Evolutionary conservation across 345 rosid species (phyloP).

Genomic region (Hypericum perforatum): DNA sequence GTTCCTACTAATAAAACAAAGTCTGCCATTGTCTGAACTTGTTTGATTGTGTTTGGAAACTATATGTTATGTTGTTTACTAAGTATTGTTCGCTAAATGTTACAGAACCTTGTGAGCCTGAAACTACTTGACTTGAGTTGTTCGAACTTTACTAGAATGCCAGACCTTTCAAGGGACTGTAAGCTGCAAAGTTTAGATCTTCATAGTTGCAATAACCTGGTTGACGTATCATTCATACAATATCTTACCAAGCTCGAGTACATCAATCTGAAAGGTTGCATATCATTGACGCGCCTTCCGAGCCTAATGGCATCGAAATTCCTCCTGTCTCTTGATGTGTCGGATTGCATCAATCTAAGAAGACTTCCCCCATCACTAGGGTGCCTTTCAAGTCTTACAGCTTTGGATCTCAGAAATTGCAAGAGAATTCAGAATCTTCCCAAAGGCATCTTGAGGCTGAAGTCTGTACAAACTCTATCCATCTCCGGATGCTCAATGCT

Average conservation of each 20-base stretch:
- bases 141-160: not conserved
- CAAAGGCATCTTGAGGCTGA: not conserved
- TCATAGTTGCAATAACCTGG: not conserved
- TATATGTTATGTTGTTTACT: too few species aligned
- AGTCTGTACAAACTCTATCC: not conserved
- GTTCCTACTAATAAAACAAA: too few species aligned
- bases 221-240: not conserved
- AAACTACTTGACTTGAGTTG: not conserved
- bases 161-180: not conserved
- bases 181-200: not conserved
- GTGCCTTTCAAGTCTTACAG: not conserved
- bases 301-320: not conserved
- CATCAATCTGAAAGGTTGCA: not conserved
- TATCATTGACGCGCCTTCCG: not conserved
- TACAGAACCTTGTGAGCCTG: not conserved
- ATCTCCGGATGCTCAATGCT: not conserved
- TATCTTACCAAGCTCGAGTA: slow-evolving; percentile 1
- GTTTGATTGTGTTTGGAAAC: too few species aligned
- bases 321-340: not conserved
- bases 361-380: slow-evolving; percentile 2
- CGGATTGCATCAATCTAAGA: not conserved
- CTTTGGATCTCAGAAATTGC: not conserved
- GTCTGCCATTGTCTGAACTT: too few species aligned
- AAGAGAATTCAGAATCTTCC: not conserved
- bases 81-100: not conserved